Evolutionary conservation across 2,329 filamentous ascomycete genomes (phyloP).

Genomic region (Monilinia aucupariae): DNA sequence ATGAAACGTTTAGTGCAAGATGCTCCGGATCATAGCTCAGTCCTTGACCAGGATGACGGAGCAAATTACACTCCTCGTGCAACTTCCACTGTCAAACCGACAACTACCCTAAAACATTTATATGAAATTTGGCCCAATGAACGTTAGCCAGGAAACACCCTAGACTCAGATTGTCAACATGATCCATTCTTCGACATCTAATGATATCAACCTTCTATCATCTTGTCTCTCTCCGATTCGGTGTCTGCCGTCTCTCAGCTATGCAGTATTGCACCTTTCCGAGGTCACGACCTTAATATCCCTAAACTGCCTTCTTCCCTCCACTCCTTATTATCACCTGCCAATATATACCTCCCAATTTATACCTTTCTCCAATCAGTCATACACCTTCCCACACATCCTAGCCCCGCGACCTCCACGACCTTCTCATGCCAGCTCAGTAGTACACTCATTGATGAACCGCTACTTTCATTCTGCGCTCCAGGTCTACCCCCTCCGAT

Average conservation of each 20-base stretch:
- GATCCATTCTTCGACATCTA: not conserved
- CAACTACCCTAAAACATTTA: not conserved
- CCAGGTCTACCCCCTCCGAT: slow-evolving; percentile 50
- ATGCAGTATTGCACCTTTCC: not conserved
- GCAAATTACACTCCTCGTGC: not conserved
- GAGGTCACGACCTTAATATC: not conserved
- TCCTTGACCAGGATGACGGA: not conserved
- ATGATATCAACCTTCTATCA: not conserved
- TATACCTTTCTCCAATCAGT: slow-evolving; percentile 90
- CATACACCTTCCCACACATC: slow-evolving; percentile 91
- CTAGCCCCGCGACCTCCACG: slow-evolving; percentile 85
- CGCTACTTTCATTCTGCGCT: slow-evolving; percentile 59
- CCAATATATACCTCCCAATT: slow-evolving; percentile 23
- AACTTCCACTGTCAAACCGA: not conserved
- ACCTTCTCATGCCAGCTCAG: slow-evolving; percentile 99
- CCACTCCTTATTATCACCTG: not conserved
- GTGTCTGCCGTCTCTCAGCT: not conserved
- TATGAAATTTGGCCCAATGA: not conserved
- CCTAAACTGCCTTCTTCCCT: not conserved
- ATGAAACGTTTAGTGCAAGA: not conserved
- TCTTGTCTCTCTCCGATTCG: not conserved
- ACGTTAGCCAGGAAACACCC: not conserved
- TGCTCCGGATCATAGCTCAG: no score
- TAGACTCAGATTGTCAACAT: not conserved
- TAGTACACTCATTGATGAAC: slow-evolving; percentile 90